A percentile compares a stretch with the other conserved stretches of the same genome.
phyloP scores from a whole-genome alignment of 495 filamentous ascomycete species.

The Hyaloscypha bicolor region DNA sequence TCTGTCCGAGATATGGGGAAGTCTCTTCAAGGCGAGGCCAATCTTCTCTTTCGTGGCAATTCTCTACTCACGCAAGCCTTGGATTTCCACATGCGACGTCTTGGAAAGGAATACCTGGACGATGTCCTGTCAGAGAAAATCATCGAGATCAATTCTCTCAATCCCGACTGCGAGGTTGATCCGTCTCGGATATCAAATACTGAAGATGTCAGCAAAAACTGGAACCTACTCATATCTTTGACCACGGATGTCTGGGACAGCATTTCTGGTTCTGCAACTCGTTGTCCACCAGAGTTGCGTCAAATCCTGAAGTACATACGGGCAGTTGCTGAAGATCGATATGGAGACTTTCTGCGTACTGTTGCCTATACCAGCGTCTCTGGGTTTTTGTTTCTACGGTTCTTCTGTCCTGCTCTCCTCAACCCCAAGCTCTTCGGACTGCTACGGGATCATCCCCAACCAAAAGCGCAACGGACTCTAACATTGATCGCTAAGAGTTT shows the following conservation, averaged over 20 bases:
- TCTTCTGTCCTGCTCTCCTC: constrained; percentile 94
- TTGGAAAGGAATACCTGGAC: constrained; percentile 92
- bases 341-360: constrained; percentile 92
- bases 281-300: constrained; percentile 82
- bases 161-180: constrained; percentile 94
- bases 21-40: constrained; percentile 76
- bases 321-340: constrained; percentile 92
- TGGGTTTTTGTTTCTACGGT: constrained; percentile 93
- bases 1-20: constrained; percentile 64
- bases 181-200: constrained; percentile 70
- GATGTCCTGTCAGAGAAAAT: constrained; percentile 86
- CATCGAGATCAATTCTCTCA: constrained; percentile 80
- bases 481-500: constrained; percentile 94
- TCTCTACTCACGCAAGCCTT: constrained; percentile 91
- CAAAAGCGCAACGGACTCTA: constrained; percentile 84
- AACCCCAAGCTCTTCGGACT: constrained; percentile 97
- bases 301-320: constrained; percentile 90
- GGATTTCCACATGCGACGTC: constrained; percentile 91
- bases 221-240: constrained; percentile 73
- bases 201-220: constrained; percentile 82
- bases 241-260: constrained; percentile 84
- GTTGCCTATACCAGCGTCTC: constrained; percentile 95
- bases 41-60: constrained; percentile 94
- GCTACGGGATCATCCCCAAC: constrained; percentile 81
- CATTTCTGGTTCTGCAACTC: constrained; percentile 69